Conservation (phyloP, 176 grass and related monocot species). For the Canna indica region DNA sequence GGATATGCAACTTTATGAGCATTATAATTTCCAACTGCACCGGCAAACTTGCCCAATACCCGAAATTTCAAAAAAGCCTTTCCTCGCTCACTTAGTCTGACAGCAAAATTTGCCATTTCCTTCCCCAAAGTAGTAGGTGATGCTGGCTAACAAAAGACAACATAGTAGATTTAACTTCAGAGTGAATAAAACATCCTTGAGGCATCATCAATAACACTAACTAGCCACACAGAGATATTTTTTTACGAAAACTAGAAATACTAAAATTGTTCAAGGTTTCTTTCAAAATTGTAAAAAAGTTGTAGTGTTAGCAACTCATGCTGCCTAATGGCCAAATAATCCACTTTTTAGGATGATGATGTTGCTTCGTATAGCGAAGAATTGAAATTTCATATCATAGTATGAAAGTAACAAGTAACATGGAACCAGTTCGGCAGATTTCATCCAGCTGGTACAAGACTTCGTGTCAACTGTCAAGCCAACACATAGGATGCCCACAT, state of each 20-base stretch:
- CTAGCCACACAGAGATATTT: too few relatives aligned
- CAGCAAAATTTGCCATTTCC: constrained; percentile 92
- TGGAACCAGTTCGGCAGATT: neutral
- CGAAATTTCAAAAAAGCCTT: constrained; percentile 44
- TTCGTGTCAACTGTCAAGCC: neutral
- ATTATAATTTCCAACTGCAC: constrained; percentile 97
- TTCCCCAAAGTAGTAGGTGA: constrained; percentile 94
- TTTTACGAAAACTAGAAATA: too few relatives aligned
- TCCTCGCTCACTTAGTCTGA: constrained; percentile 54
- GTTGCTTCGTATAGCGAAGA: neutral
- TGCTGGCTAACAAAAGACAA: constrained; percentile 50
- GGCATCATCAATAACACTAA: neutral
- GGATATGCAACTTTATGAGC: constrained; percentile 83
- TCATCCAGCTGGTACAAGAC: neutral
- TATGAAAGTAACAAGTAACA: neutral
- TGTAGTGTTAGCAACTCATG: neutral
- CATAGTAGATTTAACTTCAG: constrained; percentile 2
- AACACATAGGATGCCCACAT: neutral
- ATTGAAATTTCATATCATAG: neutral
- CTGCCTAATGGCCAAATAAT: neutral
- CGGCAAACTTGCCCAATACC: constrained; percentile 82
- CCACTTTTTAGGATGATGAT: neutral
- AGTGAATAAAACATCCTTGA: neutral
- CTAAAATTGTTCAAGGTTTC: constrained; percentile 13
- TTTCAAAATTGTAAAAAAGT: neutral